These are phyloP conservation scores for Pleoardoris graminearum DNA, from an alignment of 2,329 filamentous ascomycete genomes.

Conservation along the genomic window DNA sequence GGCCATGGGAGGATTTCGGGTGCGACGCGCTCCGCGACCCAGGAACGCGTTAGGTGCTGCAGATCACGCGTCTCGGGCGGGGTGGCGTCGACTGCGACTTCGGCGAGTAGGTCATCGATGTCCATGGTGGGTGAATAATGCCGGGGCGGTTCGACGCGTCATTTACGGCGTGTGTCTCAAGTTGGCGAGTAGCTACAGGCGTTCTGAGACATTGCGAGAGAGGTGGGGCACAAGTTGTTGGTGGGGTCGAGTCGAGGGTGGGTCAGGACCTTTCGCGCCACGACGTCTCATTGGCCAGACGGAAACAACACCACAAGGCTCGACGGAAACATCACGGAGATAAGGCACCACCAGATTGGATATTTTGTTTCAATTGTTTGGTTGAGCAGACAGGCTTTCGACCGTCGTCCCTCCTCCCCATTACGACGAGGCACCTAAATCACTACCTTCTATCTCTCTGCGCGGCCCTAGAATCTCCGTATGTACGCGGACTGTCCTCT, in stretches of 20 bases:
- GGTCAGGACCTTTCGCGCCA: conserved; percentile 16
- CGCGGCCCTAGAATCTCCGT: conserved; percentile 14
- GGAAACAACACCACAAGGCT: not conserved
- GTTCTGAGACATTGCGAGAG: conserved; percentile 2
- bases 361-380: conserved; percentile 29
- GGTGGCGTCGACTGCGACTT: conserved; percentile 49
- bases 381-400: conserved; percentile 25
- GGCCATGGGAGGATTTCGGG: conserved; percentile 86
- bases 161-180: conserved; percentile 1
- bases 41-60: conserved; percentile 85
- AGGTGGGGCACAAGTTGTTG: conserved; percentile 15
- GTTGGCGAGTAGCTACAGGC: not conserved
- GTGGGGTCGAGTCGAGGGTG: conserved; percentile 11
- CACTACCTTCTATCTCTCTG: conserved; percentile 23
- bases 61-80: conserved; percentile 72
- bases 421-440: conserved; percentile 31
- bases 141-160: not conserved
- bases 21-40: conserved; percentile 88
- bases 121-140: conserved; percentile 41
- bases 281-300: conserved; percentile 16
- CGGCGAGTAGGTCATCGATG: conserved; percentile 58
- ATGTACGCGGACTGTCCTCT: conserved; percentile 21
- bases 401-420: conserved; percentile 28
- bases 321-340: not conserved
- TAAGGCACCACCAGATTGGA: conserved; percentile 7